Conservation (phyloP, 2,329 filamentous ascomycete species). For the Thelonectria olida region DNA sequence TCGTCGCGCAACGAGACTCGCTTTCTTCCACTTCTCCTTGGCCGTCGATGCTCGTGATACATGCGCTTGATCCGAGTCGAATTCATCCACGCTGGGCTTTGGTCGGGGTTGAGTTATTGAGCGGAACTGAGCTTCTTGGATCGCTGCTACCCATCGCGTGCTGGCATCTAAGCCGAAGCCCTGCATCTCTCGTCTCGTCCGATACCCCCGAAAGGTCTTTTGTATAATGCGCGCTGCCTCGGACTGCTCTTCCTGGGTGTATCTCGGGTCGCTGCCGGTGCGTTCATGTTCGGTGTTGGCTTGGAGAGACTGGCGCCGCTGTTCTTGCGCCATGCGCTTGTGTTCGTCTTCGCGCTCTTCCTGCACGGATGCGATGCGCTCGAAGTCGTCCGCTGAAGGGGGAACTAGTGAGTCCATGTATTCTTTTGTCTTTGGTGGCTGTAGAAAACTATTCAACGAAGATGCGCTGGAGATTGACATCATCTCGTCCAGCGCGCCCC, state of each 20-base stretch:
- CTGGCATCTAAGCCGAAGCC: slow-evolving; percentile 76
- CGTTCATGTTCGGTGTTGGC: slow-evolving; percentile 40
- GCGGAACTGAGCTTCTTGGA: slow-evolving; percentile 65
- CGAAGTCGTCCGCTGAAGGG: slow-evolving; percentile 57
- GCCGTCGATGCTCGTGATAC: slow-evolving; percentile 51
- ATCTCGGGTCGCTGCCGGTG: slow-evolving; percentile 25
- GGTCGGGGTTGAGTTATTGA: slow-evolving; percentile 56
- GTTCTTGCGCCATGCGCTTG: slow-evolving; percentile 51
- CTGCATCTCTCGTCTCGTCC: slow-evolving; percentile 73
- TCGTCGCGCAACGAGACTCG: slow-evolving; percentile 73
- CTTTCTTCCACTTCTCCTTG: slow-evolving; percentile 79
- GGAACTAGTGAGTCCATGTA: slow-evolving; percentile 62
- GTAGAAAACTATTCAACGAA: slow-evolving; percentile 25
- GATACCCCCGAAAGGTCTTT: slow-evolving; percentile 81
- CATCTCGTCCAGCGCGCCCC: slow-evolving; percentile 11
- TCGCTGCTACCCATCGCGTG: slow-evolving; percentile 75
- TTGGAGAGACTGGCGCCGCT: slow-evolving; percentile 47
- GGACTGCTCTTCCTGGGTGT: slow-evolving; percentile 36
- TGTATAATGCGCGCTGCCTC: slow-evolving; percentile 69
- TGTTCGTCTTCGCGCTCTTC: slow-evolving; percentile 55
- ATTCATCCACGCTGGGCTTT: slow-evolving; percentile 34
- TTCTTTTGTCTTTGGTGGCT: slow-evolving; percentile 45
- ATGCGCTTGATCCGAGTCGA: slow-evolving; percentile 12
- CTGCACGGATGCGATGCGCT: slow-evolving; percentile 60
- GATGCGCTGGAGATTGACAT: slow-evolving; percentile 28